These are phyloP conservation scores for Penicillium argentinense DNA, from an alignment of 495 filamentous ascomycete genomes.

Conservation along the genomic window DNA sequence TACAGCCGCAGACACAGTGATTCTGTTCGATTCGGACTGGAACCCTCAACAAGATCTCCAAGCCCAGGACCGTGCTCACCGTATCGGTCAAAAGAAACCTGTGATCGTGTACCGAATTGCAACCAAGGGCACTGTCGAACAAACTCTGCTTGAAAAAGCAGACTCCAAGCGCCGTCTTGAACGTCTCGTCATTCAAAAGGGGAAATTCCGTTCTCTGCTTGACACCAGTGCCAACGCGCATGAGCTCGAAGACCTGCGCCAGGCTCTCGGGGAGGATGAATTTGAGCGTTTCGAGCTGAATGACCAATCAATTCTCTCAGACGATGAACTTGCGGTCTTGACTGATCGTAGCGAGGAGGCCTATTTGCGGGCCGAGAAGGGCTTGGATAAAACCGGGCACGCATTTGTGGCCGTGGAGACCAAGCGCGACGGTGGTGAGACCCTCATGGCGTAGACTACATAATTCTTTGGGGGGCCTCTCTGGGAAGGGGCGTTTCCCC, in stretches of 20 bases:
- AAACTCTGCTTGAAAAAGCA: slow-evolving; percentile 81
- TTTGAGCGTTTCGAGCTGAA: slow-evolving; percentile 60
- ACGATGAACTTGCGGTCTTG: slow-evolving; percentile 74
- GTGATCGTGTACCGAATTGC: slow-evolving; percentile 96
- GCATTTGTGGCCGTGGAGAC: slow-evolving; percentile 46
- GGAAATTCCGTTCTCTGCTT: slow-evolving; percentile 62
- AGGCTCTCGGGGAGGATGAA: slow-evolving; percentile 49
- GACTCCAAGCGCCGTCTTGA: slow-evolving; percentile 93
- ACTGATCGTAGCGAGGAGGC: slow-evolving; percentile 86
- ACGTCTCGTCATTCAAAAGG: slow-evolving; percentile 94
- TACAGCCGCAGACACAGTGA: slow-evolving; percentile 69
- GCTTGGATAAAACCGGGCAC: slow-evolving; percentile 47
- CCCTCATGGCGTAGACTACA: slow-evolving; percentile 34
- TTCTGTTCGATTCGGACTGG: slow-evolving; percentile 85
- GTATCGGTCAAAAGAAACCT: slow-evolving; percentile 88
- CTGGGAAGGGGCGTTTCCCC: no score
- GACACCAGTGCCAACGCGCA: slow-evolving; percentile 30
- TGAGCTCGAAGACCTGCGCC: slow-evolving; percentile 47
- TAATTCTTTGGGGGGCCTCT: no score
- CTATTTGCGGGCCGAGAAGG: slow-evolving; percentile 76
- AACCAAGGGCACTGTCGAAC: slow-evolving; percentile 89
- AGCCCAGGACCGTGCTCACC: slow-evolving; percentile 90
- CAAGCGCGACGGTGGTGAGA: slow-evolving; percentile 32
- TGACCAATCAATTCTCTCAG: slow-evolving; percentile 61
- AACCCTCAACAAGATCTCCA: slow-evolving; percentile 98